Percentiles rank a stretch among this genome's conserved stretches.
phyloP scores from a whole-genome alignment of 2,329 filamentous ascomycete species.

The Pestalotiopsis sp. region DNA sequence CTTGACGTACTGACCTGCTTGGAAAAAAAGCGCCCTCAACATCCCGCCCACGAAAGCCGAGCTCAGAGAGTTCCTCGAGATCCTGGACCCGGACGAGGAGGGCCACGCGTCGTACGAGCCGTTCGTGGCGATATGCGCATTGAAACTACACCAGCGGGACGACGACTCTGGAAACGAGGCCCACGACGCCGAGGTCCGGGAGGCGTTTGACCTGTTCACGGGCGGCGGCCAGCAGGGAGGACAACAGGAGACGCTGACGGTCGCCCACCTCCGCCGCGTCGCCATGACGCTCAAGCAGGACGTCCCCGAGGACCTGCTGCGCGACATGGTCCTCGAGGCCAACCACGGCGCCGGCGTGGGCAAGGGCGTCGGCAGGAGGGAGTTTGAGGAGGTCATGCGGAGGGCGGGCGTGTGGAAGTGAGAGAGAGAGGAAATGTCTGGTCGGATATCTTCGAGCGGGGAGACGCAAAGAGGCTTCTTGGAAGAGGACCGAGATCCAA shows the following conservation, averaged over 20 bases:
- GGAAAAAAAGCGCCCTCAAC: slow-evolving; percentile 70
- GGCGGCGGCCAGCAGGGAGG: slow-evolving; percentile 21
- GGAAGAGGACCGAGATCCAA: too few species aligned
- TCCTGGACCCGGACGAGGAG: slow-evolving; percentile 80
- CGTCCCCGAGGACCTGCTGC: slow-evolving; percentile 79
- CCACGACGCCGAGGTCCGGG: slow-evolving; percentile 70
- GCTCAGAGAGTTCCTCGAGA: slow-evolving; percentile 73
- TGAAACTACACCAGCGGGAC: slow-evolving; percentile 72
- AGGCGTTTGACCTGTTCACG: slow-evolving; percentile 81
- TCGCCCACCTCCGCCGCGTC: slow-evolving; percentile 77
- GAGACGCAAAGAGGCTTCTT: too few species aligned
- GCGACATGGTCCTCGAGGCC: slow-evolving; percentile 94
- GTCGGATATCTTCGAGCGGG: background rate
- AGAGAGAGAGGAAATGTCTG: slow-evolving; percentile 27
- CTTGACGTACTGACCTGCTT: background rate
- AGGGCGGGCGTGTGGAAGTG: slow-evolving; percentile 81
- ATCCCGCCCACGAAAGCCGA: slow-evolving; percentile 70
- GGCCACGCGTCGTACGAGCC: slow-evolving; percentile 78
- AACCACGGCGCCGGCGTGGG: slow-evolving; percentile 77
- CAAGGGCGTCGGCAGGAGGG: slow-evolving; percentile 72
- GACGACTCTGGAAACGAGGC: slow-evolving; percentile 49
- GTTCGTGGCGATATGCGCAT: slow-evolving; percentile 85
- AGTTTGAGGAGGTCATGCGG: slow-evolving; percentile 86
- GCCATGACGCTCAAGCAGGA: slow-evolving; percentile 83
- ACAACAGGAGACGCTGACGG: slow-evolving; percentile 58